phyloP scores from a whole-genome alignment of 2,329 filamentous ascomycete genomes.

The Fusarium armeniacum region DNA sequence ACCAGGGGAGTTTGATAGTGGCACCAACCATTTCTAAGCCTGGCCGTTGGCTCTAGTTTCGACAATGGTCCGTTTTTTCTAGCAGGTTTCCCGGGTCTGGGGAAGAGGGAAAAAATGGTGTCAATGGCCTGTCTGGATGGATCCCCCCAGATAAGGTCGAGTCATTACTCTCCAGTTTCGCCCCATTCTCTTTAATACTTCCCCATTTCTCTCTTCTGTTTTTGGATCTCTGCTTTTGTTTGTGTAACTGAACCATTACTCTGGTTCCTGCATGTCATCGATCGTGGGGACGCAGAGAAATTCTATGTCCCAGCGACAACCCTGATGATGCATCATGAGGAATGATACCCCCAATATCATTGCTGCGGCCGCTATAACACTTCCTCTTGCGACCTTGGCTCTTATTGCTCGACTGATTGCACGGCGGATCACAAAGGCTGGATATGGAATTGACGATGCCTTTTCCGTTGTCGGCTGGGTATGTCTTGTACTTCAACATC shows the following conservation, averaged over 20 bases:
- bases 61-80: slow-evolving; percentile 25
- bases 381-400: slow-evolving; percentile 41
- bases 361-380: slow-evolving; percentile 40
- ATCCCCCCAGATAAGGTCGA: not conserved
- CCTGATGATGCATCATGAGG: slow-evolving; percentile 43
- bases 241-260: slow-evolving; percentile 1
- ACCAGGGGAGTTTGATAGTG: slow-evolving; percentile 18
- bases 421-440: slow-evolving; percentile 43
- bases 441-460: slow-evolving; percentile 43
- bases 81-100: slow-evolving; percentile 19
- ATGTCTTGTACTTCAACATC: slow-evolving; percentile 1
- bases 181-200: slow-evolving; percentile 32
- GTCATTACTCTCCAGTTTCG: slow-evolving; percentile 6
- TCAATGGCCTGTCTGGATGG: not conserved
- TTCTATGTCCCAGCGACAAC: slow-evolving; percentile 3
- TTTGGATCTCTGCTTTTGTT: slow-evolving; percentile 14
- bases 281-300: slow-evolving; percentile 13
- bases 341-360: slow-evolving; percentile 46
- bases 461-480: slow-evolving; percentile 45
- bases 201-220: slow-evolving; percentile 18
- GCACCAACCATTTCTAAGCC: slow-evolving; percentile 17
- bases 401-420: slow-evolving; percentile 39
- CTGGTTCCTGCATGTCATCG: slow-evolving; percentile 17
- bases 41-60: slow-evolving; percentile 18
- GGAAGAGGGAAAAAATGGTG: slow-evolving; percentile 27